phyloP scores from a whole-genome alignment of 192 early-diverging fungal genomes.

The Gigaspora rosea region DNA sequence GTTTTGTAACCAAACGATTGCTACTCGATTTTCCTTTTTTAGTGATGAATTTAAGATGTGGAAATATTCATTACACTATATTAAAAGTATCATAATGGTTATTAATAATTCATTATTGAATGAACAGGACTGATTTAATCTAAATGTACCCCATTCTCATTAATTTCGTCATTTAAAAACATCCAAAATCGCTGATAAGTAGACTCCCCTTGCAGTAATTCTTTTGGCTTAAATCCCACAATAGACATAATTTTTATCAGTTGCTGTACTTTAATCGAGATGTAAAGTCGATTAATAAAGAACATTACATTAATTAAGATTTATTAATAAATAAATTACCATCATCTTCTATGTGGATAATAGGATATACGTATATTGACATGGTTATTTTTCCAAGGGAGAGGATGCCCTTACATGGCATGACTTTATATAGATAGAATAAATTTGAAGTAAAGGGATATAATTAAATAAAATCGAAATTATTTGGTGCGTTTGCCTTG shows the following conservation, averaged over 20 bases:
- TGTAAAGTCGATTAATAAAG: neutral
- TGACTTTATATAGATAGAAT: neutral
- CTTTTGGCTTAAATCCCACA: conserved; percentile 13
- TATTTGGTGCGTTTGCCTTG: neutral
- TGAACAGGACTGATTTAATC: neutral
- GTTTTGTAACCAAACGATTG: conserved; percentile 1
- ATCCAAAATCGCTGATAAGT: neutral
- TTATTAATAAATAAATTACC: neutral
- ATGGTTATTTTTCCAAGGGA: neutral
- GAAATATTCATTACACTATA: neutral
- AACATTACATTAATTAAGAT: neutral
- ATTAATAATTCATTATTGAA: neutral
- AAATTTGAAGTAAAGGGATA: too few species aligned
- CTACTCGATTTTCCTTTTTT: conserved; percentile 4
- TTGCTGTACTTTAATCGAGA: neutral
- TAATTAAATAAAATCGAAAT: too few species aligned
- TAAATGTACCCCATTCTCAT: neutral
- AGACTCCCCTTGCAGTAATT: neutral
- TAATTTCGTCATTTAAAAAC: conserved; percentile 5
- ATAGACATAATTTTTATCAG: neutral
- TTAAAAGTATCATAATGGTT: neutral
- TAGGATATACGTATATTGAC: conserved; percentile 10
- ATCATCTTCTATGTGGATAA: neutral
- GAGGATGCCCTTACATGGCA: neutral
- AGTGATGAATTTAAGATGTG: neutral